Base-by-base conservation (phyloP, 805 yeast species). In the Cyberlindnera saturnus region DNA sequence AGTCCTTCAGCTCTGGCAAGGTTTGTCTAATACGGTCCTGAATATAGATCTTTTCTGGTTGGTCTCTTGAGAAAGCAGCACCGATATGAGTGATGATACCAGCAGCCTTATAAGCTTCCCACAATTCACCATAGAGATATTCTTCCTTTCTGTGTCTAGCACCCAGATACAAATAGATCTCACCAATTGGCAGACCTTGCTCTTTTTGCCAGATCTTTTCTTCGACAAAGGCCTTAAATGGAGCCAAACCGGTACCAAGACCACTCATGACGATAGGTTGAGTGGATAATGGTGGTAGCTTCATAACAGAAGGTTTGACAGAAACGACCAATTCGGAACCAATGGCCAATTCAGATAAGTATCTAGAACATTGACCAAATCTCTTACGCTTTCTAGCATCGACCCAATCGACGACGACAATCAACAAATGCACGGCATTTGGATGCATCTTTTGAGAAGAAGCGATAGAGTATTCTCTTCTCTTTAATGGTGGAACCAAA, bases 61-160 rank as follows among this genome's bases (percentile, higher is more conserved):
- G 98, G 67, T 91, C 98, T 76, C 98, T 86, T 16, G 96, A 88
- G 74, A 91, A 91, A 4, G 98, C 98, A 30, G 97, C 97, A 57
- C 98, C 98, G 49, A 91, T 82, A 59, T 88, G 95, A 14, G 98
- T 91, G 62, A 91, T 75, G 43, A 91, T 67, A 43, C 96, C 96
- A 4, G 96, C 96, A 58, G 81, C 89, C 67, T 83, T 80, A 67
- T 86, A 89, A 30, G 96, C 96, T 70, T 91, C 98, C 95, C 96
- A 91, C 53, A 89, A 73, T 68, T 91, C 98, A 62, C 98, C 98
- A 59, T 91, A 89, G 59, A 91, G 75, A 59, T 91, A 91, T 69
- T 91, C 98, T 67, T 91, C 95, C 64, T 86, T 82, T 70, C 82
- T 86, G 69, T 91, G 97, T 70, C 98, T 85, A 37, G 97, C 86